phyloP scores from a whole-genome alignment of 768 basidiomycete species.

The Collybia mongolica region DNA sequence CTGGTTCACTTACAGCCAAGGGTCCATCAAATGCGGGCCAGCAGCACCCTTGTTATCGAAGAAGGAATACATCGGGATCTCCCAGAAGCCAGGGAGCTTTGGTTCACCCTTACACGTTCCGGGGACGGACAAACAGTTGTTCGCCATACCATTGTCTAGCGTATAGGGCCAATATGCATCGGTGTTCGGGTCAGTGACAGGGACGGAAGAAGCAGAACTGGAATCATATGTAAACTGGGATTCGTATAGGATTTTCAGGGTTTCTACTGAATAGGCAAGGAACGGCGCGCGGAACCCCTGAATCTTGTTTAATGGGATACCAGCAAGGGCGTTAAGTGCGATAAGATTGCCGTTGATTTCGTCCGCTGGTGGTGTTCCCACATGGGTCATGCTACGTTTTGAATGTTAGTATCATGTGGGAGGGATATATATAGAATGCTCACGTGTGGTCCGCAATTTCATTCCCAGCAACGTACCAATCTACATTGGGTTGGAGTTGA shows the following conservation, averaged over 20 bases:
- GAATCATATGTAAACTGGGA: conserved; percentile 75
- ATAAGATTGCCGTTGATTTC: conserved; percentile 80
- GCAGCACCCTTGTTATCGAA: conserved; percentile 57
- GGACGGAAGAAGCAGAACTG: conserved; percentile 54
- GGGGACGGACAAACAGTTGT: conserved; percentile 60
- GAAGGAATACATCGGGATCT: conserved; percentile 80
- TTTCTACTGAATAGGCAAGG: conserved; percentile 64
- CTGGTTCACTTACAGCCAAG: conserved; percentile 62
- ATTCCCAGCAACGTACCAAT: conserved; percentile 81
- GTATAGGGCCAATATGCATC: conserved; percentile 87
- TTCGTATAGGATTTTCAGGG: conserved; percentile 52
- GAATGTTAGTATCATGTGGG: neutral
- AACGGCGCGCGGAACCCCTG: conserved; percentile 77
- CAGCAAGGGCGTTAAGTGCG: conserved; percentile 74
- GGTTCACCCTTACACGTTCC: conserved; percentile 68
- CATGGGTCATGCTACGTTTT: conserved; percentile 68
- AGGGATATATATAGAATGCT: conserved; percentile 19
- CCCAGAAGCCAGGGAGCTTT: conserved; percentile 77
- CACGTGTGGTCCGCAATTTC: conserved; percentile 82
- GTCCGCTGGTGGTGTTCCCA: conserved; percentile 55
- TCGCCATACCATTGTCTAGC: conserved; percentile 76
- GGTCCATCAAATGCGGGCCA: conserved; percentile 78
- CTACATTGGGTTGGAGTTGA: conserved; percentile 25
- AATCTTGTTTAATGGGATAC: conserved; percentile 66
- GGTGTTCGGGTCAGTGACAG: conserved; percentile 62